phyloP scores from a whole-genome alignment of 345 rosid genomes.

The Orychophragmus violaceus region DNA sequence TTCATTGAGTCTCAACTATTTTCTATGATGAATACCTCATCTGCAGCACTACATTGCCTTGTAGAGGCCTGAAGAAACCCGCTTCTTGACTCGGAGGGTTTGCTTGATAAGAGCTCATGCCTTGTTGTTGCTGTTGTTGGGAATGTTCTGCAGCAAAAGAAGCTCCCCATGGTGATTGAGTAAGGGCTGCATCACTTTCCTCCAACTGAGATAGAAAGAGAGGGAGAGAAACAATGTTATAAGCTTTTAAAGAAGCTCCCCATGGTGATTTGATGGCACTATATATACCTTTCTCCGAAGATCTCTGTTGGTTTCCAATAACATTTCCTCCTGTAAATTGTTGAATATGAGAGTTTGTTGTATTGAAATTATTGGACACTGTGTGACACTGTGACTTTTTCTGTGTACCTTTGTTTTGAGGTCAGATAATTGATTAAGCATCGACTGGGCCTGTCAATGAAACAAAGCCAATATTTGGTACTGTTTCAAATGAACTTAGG shows the following conservation, averaged over 20 bases:
- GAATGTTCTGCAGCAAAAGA: constrained; percentile 19
- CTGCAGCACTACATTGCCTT: constrained; percentile 29
- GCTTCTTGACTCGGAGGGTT: constrained; percentile 23
- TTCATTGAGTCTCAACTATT: neutral
- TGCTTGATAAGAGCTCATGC: constrained; percentile 17
- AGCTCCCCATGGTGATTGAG: constrained; percentile 22
- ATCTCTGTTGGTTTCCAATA: constrained; percentile 33
- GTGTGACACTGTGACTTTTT: neutral
- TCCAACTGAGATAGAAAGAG: constrained; percentile 19
- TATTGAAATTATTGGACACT: neutral
- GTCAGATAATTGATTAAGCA: constrained; percentile 31
- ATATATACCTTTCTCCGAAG: constrained; percentile 38
- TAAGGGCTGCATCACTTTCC: constrained; percentile 29
- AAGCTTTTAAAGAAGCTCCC: too few species aligned
- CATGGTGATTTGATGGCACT: neutral
- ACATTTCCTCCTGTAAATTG: constrained; percentile 30
- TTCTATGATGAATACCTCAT: constrained; percentile 27
- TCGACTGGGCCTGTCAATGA: constrained; percentile 25
- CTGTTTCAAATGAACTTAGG: neutral
- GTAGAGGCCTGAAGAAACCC: constrained; percentile 35
- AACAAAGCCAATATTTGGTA: constrained; percentile 5
- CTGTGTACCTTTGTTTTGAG: constrained; percentile 30
- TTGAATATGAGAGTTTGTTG: neutral
- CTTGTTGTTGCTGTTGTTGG: constrained; percentile 20
- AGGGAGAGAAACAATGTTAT: neutral